These are phyloP conservation scores for Pseudocercospora fijiensis DNA, from an alignment of 2,329 filamentous ascomycete genomes.

Conservation along the genomic window DNA sequence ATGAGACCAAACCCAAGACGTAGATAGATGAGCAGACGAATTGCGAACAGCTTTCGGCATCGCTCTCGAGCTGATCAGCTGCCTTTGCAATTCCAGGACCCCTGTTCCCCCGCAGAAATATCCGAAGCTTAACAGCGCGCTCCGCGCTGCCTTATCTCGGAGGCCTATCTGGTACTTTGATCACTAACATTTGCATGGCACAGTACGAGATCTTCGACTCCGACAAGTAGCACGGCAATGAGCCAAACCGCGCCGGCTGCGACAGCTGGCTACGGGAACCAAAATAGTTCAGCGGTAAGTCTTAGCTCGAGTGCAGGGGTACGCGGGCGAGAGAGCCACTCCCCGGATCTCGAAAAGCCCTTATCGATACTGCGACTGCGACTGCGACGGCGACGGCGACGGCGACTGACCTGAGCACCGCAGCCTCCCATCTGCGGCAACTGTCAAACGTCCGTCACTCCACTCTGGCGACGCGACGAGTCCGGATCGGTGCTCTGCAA, in stretches of 20 bases:
- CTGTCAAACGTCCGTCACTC: conserved; percentile 91
- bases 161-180: neutral
- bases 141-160: conserved; percentile 5
- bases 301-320: conserved; percentile 5
- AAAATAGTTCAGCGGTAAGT: conserved; percentile 60
- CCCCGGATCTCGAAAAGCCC: neutral
- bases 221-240: conserved; percentile 36
- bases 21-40: neutral
- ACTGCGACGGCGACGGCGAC: no score
- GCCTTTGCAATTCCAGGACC: neutral
- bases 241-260: conserved; percentile 63
- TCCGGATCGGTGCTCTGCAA: conserved; percentile 95
- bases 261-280: conserved; percentile 57
- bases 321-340: neutral
- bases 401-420: conserved; percentile 37
- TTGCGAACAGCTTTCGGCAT: neutral
- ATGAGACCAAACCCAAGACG: neutral
- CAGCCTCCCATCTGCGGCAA: conserved; percentile 95
- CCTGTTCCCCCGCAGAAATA: neutral
- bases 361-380: conserved; percentile 23
- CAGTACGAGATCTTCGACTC: conserved; percentile 33
- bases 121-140: neutral
- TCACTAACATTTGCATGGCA: conserved; percentile 5
- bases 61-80: neutral
- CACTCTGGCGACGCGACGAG: conserved; percentile 96